Evolutionary conservation across 345 rosid species (phyloP), one percentile per base, ranked within the genome.

Genomic region (Stellera chamaejasme): DNA sequence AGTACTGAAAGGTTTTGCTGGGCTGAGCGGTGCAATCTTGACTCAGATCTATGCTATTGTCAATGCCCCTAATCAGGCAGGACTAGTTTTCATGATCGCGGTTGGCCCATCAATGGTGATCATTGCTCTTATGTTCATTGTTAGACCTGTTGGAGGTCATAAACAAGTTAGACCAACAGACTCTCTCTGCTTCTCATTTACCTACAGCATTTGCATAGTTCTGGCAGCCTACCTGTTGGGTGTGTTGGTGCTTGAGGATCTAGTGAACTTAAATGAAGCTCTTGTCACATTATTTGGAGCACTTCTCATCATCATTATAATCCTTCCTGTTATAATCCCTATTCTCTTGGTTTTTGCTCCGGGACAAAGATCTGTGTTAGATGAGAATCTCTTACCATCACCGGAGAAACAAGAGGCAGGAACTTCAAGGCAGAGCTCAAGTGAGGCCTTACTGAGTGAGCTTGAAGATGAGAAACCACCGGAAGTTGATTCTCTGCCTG

Each of bases 21-120:
- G 97, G 26, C 72, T 87, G 69, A 81, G 94, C 52, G 96, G 97
- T n/a, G 97, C 96, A 44, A 84, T 90, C 66, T 68, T 87, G 71
- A 87, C 91, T 13, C 96, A 84, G 75, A 67, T 90, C 45, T 83
- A 90, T 58, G 60, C 72, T 25, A 73, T 81, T 87, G 73, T 79
- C 61, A 79, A 66, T 64, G 73, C 88, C 7, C 69, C 90, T 39
- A 60, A 77, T 52, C 80, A 78, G 7, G 75, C 96, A 9, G 70
- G 89, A 13, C 85, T 90, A 44, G 77, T 90, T 42, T 78, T 87
- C 65, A 74, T 85, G 85, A 74, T 85, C 41, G 94, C 91, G 0
- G 73, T 84, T 50, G 94, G 83, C 28, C 96, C 97, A 27, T 66
- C 87, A 15, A 55, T 87, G 8, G 79, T 84, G 13, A 85, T 75